Percentiles rank a stretch among this genome's conserved stretches.
phyloP scores from a whole-genome alignment of 208 protist species.

The Acanthamoeba sp. region DNA sequence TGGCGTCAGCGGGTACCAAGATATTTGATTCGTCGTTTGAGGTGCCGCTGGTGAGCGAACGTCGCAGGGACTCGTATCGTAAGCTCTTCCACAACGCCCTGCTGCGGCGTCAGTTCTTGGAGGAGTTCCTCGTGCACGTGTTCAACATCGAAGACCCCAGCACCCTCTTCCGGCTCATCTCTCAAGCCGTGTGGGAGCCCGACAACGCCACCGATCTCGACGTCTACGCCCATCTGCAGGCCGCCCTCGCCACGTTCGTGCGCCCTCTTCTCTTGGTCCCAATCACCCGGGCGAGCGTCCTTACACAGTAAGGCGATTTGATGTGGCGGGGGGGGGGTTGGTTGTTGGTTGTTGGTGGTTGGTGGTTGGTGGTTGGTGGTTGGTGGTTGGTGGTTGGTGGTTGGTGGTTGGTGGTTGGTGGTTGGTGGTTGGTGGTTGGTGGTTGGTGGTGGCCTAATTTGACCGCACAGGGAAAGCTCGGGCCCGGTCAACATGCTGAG shows the following conservation, averaged over 20 bases:
- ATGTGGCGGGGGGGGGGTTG: no score
- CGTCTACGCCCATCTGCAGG: conserved; percentile 74
- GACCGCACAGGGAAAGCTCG: no score
- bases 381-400: no score
- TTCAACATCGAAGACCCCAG: conserved; percentile 80
- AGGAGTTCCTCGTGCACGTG: conserved; percentile 81
- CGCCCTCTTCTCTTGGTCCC: neutral
- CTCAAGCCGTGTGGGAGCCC: conserved; percentile 70
- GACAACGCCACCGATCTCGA: conserved; percentile 77
- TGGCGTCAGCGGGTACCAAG: neutral
- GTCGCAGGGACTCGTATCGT: conserved; percentile 75
- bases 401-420: no score
- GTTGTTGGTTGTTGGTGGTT: no score
- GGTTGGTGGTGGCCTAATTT: no score
- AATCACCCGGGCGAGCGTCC: no score
- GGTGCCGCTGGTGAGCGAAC: conserved; percentile 59
- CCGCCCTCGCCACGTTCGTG: neutral
- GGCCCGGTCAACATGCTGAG: neutral
- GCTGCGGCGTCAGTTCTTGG: conserved; percentile 73
- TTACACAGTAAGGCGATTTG: no score
- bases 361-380: no score
- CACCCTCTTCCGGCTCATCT: conserved; percentile 67
- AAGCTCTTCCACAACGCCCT: conserved; percentile 71
- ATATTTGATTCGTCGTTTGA: neutral
- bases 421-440: no score